Evolutionary conservation across 345 rosid genomes (phyloP).

Genomic region (Ceriops zippeliana): DNA sequence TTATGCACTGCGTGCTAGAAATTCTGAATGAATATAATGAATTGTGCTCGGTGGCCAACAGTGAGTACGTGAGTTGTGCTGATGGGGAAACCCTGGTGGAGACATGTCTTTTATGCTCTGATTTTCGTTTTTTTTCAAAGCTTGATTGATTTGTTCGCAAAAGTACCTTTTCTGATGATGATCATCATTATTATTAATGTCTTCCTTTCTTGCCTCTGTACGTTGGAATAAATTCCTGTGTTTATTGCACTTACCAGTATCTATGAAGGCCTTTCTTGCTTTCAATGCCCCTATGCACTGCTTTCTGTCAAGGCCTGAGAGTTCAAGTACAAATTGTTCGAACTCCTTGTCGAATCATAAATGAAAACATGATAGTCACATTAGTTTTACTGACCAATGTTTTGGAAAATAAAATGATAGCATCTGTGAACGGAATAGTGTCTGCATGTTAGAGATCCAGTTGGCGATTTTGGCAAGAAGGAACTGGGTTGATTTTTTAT

Average conservation of each 20-base stretch:
- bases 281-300: slow-evolving; percentile 30
- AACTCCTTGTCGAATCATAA: slow-evolving; percentile 1
- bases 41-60: slow-evolving; percentile 56
- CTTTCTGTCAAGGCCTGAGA: slow-evolving; percentile 22
- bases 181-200: neutral
- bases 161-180: slow-evolving; percentile 21
- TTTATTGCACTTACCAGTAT: slow-evolving; percentile 44
- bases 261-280: slow-evolving; percentile 44
- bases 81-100: slow-evolving; percentile 47
- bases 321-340: slow-evolving; percentile 20
- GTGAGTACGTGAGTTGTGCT: slow-evolving; percentile 43
- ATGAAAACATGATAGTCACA: neutral
- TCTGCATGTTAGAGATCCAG: slow-evolving; percentile 1
- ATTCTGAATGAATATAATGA: slow-evolving; percentile 43
- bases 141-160: slow-evolving; percentile 33
- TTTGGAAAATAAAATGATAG: neutral
- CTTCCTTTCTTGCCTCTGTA: slow-evolving; percentile 34
- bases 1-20: slow-evolving; percentile 35
- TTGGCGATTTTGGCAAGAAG: slow-evolving; percentile 8
- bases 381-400: slow-evolving; percentile 12
- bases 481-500: neutral
- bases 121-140: slow-evolving; percentile 17
- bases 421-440: neutral
- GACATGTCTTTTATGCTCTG: slow-evolving; percentile 41
- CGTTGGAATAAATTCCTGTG: slow-evolving; percentile 55